Conservation (phyloP, 805 yeast species). For the Pichia californica region DNA sequence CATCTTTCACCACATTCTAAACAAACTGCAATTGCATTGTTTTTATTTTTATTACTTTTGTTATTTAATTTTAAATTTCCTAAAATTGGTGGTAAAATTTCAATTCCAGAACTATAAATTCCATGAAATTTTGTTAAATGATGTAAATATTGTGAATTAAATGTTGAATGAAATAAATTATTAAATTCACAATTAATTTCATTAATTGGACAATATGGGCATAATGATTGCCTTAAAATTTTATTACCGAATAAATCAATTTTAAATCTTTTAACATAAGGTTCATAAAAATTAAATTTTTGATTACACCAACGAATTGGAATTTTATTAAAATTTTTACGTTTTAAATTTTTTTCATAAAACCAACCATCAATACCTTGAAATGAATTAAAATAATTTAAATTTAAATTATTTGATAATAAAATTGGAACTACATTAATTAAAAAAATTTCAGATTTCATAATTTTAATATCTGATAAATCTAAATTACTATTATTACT, state of each 20-base stretch:
- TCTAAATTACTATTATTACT: not conserved
- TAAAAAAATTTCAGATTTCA: not conserved
- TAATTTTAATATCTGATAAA: not conserved
- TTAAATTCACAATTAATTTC: conserved; percentile 1
- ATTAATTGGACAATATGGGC: conserved; percentile 26
- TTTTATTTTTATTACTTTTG: no score
- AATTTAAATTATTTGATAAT: conserved; percentile 5
- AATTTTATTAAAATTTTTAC: not conserved
- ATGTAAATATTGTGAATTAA: conserved; percentile 27
- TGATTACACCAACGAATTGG: conserved; percentile 10
- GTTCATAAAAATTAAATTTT: conserved; percentile 12
- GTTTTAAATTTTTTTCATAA: conserved; percentile 5
- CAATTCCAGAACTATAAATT: conserved; percentile 26
- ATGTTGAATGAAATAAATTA: conserved; percentile 20
- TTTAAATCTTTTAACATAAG: conserved; percentile 17
- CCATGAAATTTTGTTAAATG: conserved; percentile 32
- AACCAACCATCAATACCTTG: conserved; percentile 11
- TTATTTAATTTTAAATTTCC: not conserved
- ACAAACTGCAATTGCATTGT: conserved; percentile 2
- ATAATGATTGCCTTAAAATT: conserved; percentile 23
- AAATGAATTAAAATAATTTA: not conserved
- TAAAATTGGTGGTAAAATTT: conserved; percentile 23
- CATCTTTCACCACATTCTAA: not conserved
- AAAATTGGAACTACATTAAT: not conserved
- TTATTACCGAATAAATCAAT: not conserved